Conservation (phyloP, 495 filamentous ascomycete species). For the Trichoderma reesei region DNA sequence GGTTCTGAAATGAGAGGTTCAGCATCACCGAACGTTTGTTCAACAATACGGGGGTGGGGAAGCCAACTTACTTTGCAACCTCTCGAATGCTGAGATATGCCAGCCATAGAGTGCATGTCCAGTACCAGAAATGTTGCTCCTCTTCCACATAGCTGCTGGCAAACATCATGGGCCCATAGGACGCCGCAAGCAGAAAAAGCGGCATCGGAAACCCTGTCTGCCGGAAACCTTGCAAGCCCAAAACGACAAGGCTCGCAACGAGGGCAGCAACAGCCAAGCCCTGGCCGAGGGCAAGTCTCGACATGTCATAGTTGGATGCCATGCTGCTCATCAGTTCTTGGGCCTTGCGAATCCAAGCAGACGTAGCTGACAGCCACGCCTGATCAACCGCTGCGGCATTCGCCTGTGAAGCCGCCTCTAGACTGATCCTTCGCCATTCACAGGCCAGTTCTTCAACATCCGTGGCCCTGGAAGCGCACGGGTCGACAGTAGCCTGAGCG, state of each 20-base stretch:
- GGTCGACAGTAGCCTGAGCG: conserved; percentile 17
- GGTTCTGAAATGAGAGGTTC: background rate
- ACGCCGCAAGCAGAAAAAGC: conserved; percentile 35
- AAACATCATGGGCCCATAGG: conserved; percentile 87
- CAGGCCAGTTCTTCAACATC: conserved; percentile 55
- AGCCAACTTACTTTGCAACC: conserved; percentile 15
- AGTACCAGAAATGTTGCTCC: conserved; percentile 98
- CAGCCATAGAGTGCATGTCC: conserved; percentile 71
- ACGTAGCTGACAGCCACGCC: conserved; percentile 20
- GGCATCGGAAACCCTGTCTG: conserved; percentile 16
- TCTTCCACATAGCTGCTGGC: conserved; percentile 96
- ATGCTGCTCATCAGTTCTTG: conserved; percentile 73
- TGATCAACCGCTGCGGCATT: conserved; percentile 13
- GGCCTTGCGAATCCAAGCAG: conserved; percentile 53
- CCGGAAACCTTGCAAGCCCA: conserved; percentile 5
- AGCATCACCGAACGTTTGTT: background rate
- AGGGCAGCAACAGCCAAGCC: conserved; percentile 16
- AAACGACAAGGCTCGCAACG: background rate
- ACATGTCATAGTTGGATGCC: conserved; percentile 81
- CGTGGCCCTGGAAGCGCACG: conserved; percentile 36
- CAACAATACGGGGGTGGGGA: background rate
- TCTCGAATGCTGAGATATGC: conserved; percentile 50
- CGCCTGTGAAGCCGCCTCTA: conserved; percentile 15
- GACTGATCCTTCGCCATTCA: conserved; percentile 43
- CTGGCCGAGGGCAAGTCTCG: conserved; percentile 28